Percentiles rank a stretch among this genome's conserved stretches.
Evolutionary conservation across 2,329 filamentous ascomycete species (phyloP).

Genomic region (Dactylellina leptospora): DNA sequence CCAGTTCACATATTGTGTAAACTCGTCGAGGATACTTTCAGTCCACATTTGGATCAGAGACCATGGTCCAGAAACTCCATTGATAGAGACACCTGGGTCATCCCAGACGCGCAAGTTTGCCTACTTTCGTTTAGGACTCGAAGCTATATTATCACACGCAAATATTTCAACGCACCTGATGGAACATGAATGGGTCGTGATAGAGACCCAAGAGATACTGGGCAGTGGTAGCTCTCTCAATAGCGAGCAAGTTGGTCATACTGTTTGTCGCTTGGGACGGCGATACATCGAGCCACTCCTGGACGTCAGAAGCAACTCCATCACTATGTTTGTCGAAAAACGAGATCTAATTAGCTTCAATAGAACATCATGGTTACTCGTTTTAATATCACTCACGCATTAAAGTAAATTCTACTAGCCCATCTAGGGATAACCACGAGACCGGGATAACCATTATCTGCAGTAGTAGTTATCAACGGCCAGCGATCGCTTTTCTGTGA

Average conservation of each 20-base stretch:
- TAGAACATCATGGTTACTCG: neutral
- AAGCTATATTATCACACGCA: neutral
- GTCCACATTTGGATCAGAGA: constrained; percentile 58
- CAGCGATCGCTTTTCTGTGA: constrained; percentile 64
- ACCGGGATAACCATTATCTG: constrained; percentile 66
- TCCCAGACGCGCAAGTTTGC: constrained; percentile 62
- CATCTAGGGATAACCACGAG: constrained; percentile 69
- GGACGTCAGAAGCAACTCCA: constrained; percentile 66
- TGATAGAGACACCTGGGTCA: constrained; percentile 53
- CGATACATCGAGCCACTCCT: constrained; percentile 71
- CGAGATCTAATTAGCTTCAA: neutral
- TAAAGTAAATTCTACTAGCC: constrained; percentile 72
- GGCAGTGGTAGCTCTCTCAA: constrained; percentile 66
- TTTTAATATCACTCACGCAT: constrained; percentile 61
- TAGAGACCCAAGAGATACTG: constrained; percentile 69
- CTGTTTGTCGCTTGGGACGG: constrained; percentile 63
- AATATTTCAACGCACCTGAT: constrained; percentile 66
- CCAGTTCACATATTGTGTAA: constrained; percentile 65
- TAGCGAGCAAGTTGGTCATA: constrained; percentile 65
- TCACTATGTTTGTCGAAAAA: constrained; percentile 60
- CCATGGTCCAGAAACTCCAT: constrained; percentile 56
- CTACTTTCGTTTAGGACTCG: neutral
- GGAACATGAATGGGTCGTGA: constrained; percentile 71
- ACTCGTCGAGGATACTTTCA: constrained; percentile 58
- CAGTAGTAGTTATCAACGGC: constrained; percentile 66